Conservation (phyloP, 176 grass and related monocot species). For the Juncus inflexus region DNA sequence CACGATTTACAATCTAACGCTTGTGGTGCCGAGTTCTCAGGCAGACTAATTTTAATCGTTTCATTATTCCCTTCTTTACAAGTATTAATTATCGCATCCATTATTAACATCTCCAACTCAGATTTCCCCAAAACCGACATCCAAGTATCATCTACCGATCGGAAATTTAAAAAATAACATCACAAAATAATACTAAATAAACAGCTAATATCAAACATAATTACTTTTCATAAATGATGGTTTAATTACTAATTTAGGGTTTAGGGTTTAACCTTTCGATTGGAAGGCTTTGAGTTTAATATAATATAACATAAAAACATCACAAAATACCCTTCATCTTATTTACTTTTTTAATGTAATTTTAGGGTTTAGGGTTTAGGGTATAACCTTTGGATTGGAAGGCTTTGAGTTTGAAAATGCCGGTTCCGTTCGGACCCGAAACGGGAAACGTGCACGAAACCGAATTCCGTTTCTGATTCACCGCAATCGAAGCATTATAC, state of each 20-base stretch:
- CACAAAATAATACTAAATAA: background rate
- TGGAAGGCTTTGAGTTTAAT: constrained; percentile 78
- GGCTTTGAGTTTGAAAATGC: constrained; percentile 78
- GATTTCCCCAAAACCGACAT: constrained; percentile 39
- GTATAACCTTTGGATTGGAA: constrained; percentile 56
- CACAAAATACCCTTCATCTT: too few species aligned
- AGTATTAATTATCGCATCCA: constrained; percentile 68
- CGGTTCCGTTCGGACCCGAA: constrained; percentile 46
- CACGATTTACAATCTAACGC: constrained; percentile 40
- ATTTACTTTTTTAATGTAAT: too few species aligned
- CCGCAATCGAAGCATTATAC: constrained; percentile 53
- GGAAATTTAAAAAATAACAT: background rate
- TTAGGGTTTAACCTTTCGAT: constrained; percentile 37
- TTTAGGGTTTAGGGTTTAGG: too few species aligned
- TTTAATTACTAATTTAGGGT: background rate
- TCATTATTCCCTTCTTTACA: constrained; percentile 46
- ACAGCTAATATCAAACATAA: background rate
- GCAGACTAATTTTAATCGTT: constrained; percentile 51
- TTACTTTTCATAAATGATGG: background rate
- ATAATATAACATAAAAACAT: too few species aligned
- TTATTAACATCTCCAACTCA: constrained; percentile 56
- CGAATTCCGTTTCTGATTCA: constrained; percentile 37
- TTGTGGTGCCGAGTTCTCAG: constrained; percentile 35
- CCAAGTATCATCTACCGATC: constrained; percentile 51
- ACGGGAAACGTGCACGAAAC: constrained; percentile 74